phyloP scores from a whole-genome alignment of 2,329 filamentous ascomycete species.

The Bipolaris zeicola region DNA sequence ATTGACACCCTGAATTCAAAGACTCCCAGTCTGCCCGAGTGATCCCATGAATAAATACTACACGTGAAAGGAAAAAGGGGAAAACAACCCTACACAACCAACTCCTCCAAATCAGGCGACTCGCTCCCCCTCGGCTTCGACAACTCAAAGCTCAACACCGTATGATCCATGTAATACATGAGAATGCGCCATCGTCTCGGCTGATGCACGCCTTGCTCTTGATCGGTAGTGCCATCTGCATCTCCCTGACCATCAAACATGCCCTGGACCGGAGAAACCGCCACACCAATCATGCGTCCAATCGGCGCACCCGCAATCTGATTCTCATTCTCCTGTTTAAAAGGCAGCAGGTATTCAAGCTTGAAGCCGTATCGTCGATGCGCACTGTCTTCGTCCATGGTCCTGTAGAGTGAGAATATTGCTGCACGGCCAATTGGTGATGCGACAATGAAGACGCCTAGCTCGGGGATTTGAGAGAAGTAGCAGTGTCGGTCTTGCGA shows the following conservation, averaged over 20 bases:
- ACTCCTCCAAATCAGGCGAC: slow-evolving; percentile 22
- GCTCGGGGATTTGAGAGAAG: slow-evolving; percentile 67
- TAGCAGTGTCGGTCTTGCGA: slow-evolving; percentile 63
- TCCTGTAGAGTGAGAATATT: slow-evolving; percentile 63
- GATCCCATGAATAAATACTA: neutral
- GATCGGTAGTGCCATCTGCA: neutral
- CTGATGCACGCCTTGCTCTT: neutral
- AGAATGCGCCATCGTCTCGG: slow-evolving; percentile 67
- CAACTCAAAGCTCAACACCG: slow-evolving; percentile 73
- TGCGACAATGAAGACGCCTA: slow-evolving; percentile 71
- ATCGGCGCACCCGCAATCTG: slow-evolving; percentile 11
- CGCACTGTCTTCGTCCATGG: slow-evolving; percentile 42
- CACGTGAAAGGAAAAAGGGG: neutral
- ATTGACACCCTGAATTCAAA: too few relatives aligned
- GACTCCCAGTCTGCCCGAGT: neutral
- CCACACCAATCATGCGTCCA: slow-evolving; percentile 67
- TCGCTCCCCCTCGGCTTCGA: slow-evolving; percentile 25
- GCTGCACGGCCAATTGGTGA: slow-evolving; percentile 70
- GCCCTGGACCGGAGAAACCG: slow-evolving; percentile 67
- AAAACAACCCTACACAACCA: slow-evolving; percentile 28
- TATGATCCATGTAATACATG: slow-evolving; percentile 73
- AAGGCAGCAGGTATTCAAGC: slow-evolving; percentile 63
- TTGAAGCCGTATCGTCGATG: slow-evolving; percentile 54
- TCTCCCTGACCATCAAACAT: slow-evolving; percentile 5
- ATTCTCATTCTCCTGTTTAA: slow-evolving; percentile 7